phyloP scores from a whole-genome alignment of 305 asterid species.

The Ajuga reptans region DNA sequence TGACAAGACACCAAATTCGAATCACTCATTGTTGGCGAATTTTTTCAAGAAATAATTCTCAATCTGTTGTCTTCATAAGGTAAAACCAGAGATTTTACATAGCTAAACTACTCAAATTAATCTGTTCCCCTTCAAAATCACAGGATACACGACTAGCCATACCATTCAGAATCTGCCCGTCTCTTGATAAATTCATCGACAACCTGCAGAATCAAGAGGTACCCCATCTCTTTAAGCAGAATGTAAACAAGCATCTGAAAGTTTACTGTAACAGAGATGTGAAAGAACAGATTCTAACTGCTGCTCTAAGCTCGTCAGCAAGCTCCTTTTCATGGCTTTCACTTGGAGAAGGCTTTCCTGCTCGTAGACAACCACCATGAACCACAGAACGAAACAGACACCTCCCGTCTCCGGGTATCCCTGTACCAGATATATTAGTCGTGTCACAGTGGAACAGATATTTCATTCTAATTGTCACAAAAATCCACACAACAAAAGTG shows the following conservation, averaged over 20 bases:
- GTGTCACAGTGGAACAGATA: not conserved
- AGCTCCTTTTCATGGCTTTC: conserved; percentile 50
- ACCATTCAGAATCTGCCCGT: conserved; percentile 62
- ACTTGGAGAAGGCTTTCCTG: conserved; percentile 51
- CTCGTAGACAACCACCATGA: conserved; percentile 56
- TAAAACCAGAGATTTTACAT: not conserved
- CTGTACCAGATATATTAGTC: conserved; percentile 26
- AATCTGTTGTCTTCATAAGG: not conserved
- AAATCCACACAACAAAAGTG: not conserved
- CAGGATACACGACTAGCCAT: not conserved
- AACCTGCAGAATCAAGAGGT: conserved; percentile 35
- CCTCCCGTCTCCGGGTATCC: conserved; percentile 72
- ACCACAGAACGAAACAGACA: conserved; percentile 72
- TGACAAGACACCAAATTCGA: conserved; percentile 13
- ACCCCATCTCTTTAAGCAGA: not conserved
- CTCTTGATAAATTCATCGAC: conserved; percentile 64
- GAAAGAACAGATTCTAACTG: conserved; percentile 24
- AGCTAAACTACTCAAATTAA: not conserved
- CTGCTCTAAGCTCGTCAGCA: conserved; percentile 62
- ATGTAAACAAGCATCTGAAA: conserved; percentile 13
- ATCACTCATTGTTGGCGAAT: not conserved
- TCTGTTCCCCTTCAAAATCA: not conserved
- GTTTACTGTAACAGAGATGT: conserved; percentile 1
- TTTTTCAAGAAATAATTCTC: not conserved
- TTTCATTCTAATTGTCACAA: not conserved